Evolutionary conservation across 805 yeast genomes (phyloP), one percentile per base, ranked within the genome.

Genomic region (Yamadazyma phyllophila): DNA sequence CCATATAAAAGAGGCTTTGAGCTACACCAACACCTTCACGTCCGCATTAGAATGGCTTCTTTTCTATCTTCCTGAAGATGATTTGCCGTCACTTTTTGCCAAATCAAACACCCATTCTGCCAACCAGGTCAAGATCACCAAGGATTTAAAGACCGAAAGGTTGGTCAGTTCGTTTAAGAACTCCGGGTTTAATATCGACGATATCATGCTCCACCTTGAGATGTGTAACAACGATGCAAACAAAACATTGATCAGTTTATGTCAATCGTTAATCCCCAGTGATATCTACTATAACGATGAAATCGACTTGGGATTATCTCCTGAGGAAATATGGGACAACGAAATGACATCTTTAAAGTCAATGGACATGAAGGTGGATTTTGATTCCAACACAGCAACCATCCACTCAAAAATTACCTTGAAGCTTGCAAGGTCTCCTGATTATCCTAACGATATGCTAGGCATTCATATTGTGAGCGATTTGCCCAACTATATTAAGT

Each of bases 61-160:
- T 9, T 83, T 91, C 53, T 94, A 92, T 57, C 79, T 92, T 2
- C 98, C 98, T 0, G 97, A 94, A 51, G 98, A 91, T 59, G 99
- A 92, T 57, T 68, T 92, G 27, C 99, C 99, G 0, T 53, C 66
- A 0, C 68, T 73, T 39, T 86, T 86, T 56, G 73, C 76, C 13
- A 81, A 82, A 49, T 66, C 78, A 34, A 73, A 75, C 16, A 74
- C 74, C 37, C 89, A 83, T 53, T 70, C 84, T 0, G 78, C 76
- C 39, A 76, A 82, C 17, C 73, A 77, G 43, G 69, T 85, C 35
- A 85, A 77, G 49, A 67, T 78, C n/a, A 67, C 83, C 3, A 74
- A 73, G 9, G 76, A 80, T 52, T 57, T 82, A 32, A 71, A 75
- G 43, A 58, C 62, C n/a, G 88, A 87, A 59, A 74, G 81, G 49